Percentiles rank a stretch among this genome's conserved stretches.
Conservation (phyloP, 768 basidiomycete genomes). For the Mycena filopes region DNA sequence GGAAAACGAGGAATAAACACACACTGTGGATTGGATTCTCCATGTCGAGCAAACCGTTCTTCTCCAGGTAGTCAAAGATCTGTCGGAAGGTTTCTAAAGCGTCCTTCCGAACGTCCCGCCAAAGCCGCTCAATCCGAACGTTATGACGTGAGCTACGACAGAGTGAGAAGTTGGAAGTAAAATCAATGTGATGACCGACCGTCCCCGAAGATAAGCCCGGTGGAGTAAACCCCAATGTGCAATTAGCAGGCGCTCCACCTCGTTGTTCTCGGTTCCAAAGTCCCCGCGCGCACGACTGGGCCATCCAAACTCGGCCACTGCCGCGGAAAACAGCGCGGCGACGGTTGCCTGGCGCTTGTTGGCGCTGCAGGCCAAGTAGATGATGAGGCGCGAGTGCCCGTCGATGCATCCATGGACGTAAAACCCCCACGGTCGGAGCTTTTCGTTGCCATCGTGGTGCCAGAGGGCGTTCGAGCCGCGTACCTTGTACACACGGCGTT, state of each 20-base stretch:
- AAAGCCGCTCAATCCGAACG: conserved; percentile 40
- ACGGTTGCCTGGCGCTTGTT: conserved; percentile 30
- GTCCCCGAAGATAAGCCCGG: conserved; percentile 2
- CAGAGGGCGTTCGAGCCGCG: conserved; percentile 35
- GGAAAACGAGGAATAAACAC: conserved; percentile 40
- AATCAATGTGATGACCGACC: not conserved
- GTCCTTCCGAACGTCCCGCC: conserved; percentile 42
- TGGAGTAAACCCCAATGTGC: conserved; percentile 7
- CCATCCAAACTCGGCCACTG: conserved; percentile 20
- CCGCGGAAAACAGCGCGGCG: conserved; percentile 1
- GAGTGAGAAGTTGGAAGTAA: not conserved
- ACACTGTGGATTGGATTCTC: conserved; percentile 30
- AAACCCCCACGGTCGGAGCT: conserved; percentile 41
- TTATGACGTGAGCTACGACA: conserved; percentile 40
- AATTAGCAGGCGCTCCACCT: conserved; percentile 13
- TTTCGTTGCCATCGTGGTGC: conserved; percentile 43
- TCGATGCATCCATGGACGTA: conserved; percentile 44
- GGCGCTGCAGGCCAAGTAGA: conserved; percentile 5
- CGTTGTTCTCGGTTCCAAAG: conserved; percentile 21
- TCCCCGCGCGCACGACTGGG: conserved; percentile 24
- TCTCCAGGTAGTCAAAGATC: conserved; percentile 42
- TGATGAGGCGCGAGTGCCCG: conserved; percentile 34
- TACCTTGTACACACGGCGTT: conserved; percentile 34
- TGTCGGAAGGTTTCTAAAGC: conserved; percentile 41
- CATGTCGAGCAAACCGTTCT: conserved; percentile 40